phyloP scores from a whole-genome alignment of 225 moss, liverwort and hornwort genomes.

The Neckera pumila region DNA sequence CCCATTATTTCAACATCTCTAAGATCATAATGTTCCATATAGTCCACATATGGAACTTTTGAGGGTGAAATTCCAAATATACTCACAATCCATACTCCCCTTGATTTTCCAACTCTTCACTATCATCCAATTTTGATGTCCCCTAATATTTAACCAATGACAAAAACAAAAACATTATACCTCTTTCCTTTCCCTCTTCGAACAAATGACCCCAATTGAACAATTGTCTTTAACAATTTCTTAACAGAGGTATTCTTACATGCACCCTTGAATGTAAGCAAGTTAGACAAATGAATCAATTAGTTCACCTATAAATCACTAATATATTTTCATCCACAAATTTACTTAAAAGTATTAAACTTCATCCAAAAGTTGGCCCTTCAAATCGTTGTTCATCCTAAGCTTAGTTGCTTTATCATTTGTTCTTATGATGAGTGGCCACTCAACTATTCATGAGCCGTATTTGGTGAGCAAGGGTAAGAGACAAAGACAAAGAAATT shows the following conservation, averaged over 20 bases:
- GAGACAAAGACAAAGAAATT: no score
- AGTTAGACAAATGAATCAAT: background rate
- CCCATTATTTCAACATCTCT: background rate
- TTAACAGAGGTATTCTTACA: background rate
- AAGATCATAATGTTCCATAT: background rate
- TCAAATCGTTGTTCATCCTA: no score
- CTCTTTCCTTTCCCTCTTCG: rapidly evolving
- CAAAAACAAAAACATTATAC: background rate
- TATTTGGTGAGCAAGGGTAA: no score
- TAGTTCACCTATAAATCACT: background rate
- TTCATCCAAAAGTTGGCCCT: background rate
- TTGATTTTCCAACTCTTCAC: background rate
- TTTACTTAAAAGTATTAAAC: background rate
- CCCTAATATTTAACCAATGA: background rate
- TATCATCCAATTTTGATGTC: background rate
- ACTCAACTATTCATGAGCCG: no score
- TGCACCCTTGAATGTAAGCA: rapidly evolving
- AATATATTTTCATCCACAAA: background rate
- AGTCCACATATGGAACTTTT: background rate
- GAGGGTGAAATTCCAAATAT: background rate
- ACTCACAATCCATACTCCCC: background rate
- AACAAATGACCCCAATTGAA: background rate
- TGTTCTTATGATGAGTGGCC: no score
- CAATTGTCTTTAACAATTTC: rapidly evolving
- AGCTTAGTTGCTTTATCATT: no score